Conservation (phyloP, 1,284 basidiomycete genomes). For the Rhizoctonia solani region DNA sequence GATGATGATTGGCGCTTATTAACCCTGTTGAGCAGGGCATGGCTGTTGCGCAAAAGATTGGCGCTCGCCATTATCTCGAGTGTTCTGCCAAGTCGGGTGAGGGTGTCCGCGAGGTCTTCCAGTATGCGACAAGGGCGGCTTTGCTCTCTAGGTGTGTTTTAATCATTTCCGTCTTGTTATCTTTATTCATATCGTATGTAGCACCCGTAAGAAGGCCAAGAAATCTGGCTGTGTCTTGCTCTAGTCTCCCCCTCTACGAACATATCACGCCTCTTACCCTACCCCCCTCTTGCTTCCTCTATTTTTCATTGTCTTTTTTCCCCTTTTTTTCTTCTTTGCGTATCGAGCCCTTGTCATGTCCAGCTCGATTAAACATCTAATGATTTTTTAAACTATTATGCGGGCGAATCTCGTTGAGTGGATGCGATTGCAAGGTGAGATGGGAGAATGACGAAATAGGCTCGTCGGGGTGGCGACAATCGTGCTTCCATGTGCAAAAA, state of each 20-base stretch:
- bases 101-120: constrained; percentile 91
- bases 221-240: constrained; percentile 4
- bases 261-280: not conserved
- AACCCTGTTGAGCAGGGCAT: constrained; percentile 63
- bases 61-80: constrained; percentile 86
- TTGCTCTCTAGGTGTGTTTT: constrained; percentile 54
- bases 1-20: not conserved
- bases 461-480: too few relatives aligned
- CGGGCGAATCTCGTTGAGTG: too few relatives aligned
- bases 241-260: not conserved
- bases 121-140: constrained; percentile 83
- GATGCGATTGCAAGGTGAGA: too few relatives aligned
- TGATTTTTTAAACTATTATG: not conserved
- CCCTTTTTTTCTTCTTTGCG: not conserved
- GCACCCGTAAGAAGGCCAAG: not conserved
- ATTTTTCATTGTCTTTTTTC: not conserved
- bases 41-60: constrained; percentile 87
- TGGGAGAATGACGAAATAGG: too few relatives aligned
- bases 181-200: not conserved
- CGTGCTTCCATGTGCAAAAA: too few relatives aligned
- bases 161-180: not conserved
- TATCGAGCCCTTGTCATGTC: not conserved
- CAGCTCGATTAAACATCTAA: not conserved
- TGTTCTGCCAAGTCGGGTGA: constrained; percentile 89
- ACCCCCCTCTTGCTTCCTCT: not conserved